Percentiles rank a stretch among this genome's conserved stretches.
Conservation (phyloP, 2,329 filamentous ascomycete species). For the Colletotrichum somersetense region DNA sequence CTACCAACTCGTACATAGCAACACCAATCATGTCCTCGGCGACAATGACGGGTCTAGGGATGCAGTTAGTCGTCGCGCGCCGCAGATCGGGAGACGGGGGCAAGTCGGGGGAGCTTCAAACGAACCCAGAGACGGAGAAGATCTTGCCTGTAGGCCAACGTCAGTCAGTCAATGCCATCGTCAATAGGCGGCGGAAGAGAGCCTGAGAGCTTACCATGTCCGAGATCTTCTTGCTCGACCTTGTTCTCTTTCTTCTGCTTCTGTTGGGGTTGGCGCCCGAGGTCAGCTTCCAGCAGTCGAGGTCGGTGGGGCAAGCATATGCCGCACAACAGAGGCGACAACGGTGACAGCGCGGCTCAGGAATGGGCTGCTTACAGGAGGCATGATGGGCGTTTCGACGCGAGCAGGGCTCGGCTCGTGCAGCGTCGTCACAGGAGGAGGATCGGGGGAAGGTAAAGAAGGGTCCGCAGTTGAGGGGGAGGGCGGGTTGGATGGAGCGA, state of each 20-base stretch:
- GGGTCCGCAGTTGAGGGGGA: slow-evolving; percentile 48
- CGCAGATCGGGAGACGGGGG: slow-evolving; percentile 20
- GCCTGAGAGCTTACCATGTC: slow-evolving; percentile 51
- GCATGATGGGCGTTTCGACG: slow-evolving; percentile 61
- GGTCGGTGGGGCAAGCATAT: slow-evolving; percentile 35
- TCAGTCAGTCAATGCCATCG: slow-evolving; percentile 31
- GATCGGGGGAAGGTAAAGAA: slow-evolving; percentile 47
- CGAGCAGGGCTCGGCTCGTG: slow-evolving; percentile 42
- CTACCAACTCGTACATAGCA: slow-evolving; percentile 98
- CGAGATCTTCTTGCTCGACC: slow-evolving; percentile 53
- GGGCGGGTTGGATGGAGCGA: slow-evolving; percentile 50
- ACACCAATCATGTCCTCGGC: slow-evolving; percentile 99
- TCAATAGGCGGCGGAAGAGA: background rate
- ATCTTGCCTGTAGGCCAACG: slow-evolving; percentile 64
- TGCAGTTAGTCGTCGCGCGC: slow-evolving; percentile 40
- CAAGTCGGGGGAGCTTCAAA: slow-evolving; percentile 46
- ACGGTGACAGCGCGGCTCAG: slow-evolving; percentile 42
- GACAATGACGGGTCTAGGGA: slow-evolving; percentile 85
- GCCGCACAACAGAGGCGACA: slow-evolving; percentile 33
- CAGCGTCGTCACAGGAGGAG: slow-evolving; percentile 30
- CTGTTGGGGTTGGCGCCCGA: slow-evolving; percentile 16
- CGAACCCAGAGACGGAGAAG: slow-evolving; percentile 73
- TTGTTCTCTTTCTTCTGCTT: slow-evolving; percentile 51
- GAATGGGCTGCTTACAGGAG: slow-evolving; percentile 62
- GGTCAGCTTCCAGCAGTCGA: slow-evolving; percentile 37